Evolutionary conservation across 352 stramenopile genomes (phyloP), one percentile per base, ranked within the genome.

Genomic region (Aphanomyces stellatus): DNA sequence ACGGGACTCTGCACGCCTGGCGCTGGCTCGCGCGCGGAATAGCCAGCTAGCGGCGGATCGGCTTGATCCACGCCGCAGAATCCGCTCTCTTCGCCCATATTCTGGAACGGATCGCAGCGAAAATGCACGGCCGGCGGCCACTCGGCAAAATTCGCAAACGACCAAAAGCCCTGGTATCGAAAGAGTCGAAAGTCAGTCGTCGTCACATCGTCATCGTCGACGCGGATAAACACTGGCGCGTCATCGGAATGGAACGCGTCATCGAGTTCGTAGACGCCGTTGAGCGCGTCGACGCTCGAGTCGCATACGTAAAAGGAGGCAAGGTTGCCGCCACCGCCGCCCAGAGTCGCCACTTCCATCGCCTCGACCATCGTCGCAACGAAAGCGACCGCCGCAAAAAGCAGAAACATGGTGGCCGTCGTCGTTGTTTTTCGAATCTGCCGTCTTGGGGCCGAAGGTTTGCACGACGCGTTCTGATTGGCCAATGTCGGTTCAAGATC

Each of bases 161-260:
- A 76, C 81, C 79, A 90, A 62, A 88, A 88, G 31, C 79, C 79
- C 19, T 81, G 74, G 72, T 85, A 75, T 33, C 81, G 74, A 48
- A 84, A 83, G 19, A 90, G 65, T 0, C 78, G 79, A 51, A 85
- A 85, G 51, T 90, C 80, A 27, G 33, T 62, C 33, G 49, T 27
- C 0, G 13, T 46, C 11, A n/a, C 13, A 19, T 46, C 3, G 51
- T 7, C 2, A 24, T 33, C 24, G 17, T 67, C 60, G 7, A 30
- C 42, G 1, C 60, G 60, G 2, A 41, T 60, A 28, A 37, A 67
- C 43, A 67, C 60, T 11, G 49, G 46, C 10, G 42, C 41, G 4
- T 62, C 24, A 3, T 57, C 37, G 13, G 42, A 30, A 7, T 56
- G 41, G 3, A 65, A 37, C 1, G 69, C 60, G 0, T 75, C 64